Conservation (phyloP, 2,329 filamentous ascomycete genomes). For the Rhynchosporium secalis region DNA sequence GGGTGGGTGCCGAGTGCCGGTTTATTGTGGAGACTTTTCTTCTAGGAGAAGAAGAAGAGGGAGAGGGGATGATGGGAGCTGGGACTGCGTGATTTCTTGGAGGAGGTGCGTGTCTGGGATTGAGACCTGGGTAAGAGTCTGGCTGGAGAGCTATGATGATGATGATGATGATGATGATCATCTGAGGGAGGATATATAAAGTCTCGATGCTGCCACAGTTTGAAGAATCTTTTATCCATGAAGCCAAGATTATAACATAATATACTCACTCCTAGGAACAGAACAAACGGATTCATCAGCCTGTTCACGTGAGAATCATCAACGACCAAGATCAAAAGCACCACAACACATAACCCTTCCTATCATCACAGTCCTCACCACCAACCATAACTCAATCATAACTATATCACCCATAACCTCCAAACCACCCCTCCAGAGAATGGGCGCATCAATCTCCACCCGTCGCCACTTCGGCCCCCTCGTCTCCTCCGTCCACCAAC, state of each 20-base stretch:
- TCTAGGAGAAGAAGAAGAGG: too few relatives aligned
- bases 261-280: not conserved
- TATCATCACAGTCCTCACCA: not conserved
- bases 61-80: too few relatives aligned
- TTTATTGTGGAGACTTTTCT: not conserved
- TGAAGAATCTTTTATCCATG: not conserved
- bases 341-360: too few relatives aligned
- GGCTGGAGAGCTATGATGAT: not conserved
- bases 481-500: not conserved
- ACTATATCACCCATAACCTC: not conserved
- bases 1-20: slow-evolving; percentile 3
- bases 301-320: too few relatives aligned
- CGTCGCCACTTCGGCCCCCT: slow-evolving; percentile 7
- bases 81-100: not conserved
- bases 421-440: not conserved
- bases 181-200: not conserved
- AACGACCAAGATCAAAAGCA: too few relatives aligned
- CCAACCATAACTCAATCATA: not conserved
- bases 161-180: not conserved
- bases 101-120: not conserved
- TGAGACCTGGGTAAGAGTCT: too few relatives aligned
- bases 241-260: not conserved
- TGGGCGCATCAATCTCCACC: slow-evolving; percentile 4
- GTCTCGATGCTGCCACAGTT: not conserved
- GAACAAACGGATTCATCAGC: too few relatives aligned